Evolutionary conservation across 371 early-diverging fungal genomes (phyloP).

Genomic region (Fennellomyces sp.): DNA sequence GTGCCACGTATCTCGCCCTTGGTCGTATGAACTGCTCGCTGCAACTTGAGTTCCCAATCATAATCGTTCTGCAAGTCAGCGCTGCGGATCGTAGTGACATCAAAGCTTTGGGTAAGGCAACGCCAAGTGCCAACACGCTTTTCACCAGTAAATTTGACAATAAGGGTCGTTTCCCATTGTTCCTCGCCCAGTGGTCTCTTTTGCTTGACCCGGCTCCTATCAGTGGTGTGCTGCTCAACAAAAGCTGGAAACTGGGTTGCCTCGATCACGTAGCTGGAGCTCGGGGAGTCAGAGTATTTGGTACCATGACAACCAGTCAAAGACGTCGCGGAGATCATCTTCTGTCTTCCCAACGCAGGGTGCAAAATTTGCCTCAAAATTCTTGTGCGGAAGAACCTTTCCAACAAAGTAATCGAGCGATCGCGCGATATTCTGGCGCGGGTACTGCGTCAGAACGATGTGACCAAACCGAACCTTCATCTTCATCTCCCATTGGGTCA

Average conservation of each 20-base stretch:
- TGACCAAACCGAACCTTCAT: conserved; percentile 46
- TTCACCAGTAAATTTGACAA: conserved; percentile 12
- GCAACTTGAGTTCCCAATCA: conserved; percentile 41
- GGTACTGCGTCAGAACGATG: conserved; percentile 17
- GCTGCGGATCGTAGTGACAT: conserved; percentile 29
- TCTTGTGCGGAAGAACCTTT: conserved; percentile 15
- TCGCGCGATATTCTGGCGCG: background rate
- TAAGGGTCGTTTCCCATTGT: conserved; percentile 3
- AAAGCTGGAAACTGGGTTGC: no score
- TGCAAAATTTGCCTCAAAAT: conserved; percentile 19
- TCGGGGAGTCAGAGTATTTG: no score
- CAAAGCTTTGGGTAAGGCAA: conserved; percentile 32
- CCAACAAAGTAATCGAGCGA: conserved; percentile 6
- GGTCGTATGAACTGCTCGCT: conserved; percentile 30
- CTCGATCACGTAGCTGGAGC: no score
- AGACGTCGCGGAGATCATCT: no score
- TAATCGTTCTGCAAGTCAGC: conserved; percentile 32
- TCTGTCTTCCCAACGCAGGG: conserved; percentile 18
- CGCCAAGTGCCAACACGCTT: conserved; percentile 25
- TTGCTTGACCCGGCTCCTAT: no score
- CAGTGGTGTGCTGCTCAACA: no score
- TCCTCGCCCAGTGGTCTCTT: no score
- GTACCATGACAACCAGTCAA: no score
- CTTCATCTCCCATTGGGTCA: conserved; percentile 41
- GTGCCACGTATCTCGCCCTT: conserved; percentile 35